Percentiles rank a stretch among this genome's conserved stretches.
Evolutionary conservation across 768 basidiomycete species (phyloP).

Genomic region (Tulasnella sp.): DNA sequence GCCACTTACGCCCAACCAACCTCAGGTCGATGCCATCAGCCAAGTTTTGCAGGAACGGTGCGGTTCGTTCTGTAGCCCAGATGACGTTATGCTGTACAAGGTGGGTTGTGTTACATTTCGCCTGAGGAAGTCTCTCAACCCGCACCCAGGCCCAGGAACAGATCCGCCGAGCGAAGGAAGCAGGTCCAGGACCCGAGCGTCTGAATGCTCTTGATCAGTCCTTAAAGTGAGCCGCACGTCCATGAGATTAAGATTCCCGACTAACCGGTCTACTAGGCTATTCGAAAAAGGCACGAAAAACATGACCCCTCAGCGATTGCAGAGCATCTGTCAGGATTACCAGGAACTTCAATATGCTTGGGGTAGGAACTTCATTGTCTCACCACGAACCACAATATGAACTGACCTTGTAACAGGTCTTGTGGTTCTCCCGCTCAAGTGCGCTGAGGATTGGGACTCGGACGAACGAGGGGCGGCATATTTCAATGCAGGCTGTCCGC

Average conservation of each 20-base stretch:
- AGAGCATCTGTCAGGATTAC: slow-evolving; percentile 89
- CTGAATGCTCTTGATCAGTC: slow-evolving; percentile 85
- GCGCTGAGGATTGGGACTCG: slow-evolving; percentile 77
- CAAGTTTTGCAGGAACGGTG: slow-evolving; percentile 93
- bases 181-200: slow-evolving; percentile 70
- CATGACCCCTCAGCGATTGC: slow-evolving; percentile 78
- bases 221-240: slow-evolving; percentile 53
- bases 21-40: slow-evolving; percentile 92
- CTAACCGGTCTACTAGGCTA: slow-evolving; percentile 53
- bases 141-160: slow-evolving; percentile 82
- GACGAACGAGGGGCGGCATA: slow-evolving; percentile 66
- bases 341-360: slow-evolving; percentile 80
- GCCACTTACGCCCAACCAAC: background rate
- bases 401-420: slow-evolving; percentile 57
- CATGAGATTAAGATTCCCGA: background rate
- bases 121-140: slow-evolving; percentile 12
- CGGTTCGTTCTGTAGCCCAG: slow-evolving; percentile 96
- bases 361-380: slow-evolving; percentile 52
- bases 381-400: background rate
- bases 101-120: slow-evolving; percentile 47
- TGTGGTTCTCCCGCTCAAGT: slow-evolving; percentile 80
- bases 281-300: slow-evolving; percentile 88
- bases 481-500: slow-evolving; percentile 66
- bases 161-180: slow-evolving; percentile 85
- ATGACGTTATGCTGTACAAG: slow-evolving; percentile 98